Base-by-base conservation (phyloP, 1,139 yeast species). In the Zygosaccharomyces sapae region DNA sequence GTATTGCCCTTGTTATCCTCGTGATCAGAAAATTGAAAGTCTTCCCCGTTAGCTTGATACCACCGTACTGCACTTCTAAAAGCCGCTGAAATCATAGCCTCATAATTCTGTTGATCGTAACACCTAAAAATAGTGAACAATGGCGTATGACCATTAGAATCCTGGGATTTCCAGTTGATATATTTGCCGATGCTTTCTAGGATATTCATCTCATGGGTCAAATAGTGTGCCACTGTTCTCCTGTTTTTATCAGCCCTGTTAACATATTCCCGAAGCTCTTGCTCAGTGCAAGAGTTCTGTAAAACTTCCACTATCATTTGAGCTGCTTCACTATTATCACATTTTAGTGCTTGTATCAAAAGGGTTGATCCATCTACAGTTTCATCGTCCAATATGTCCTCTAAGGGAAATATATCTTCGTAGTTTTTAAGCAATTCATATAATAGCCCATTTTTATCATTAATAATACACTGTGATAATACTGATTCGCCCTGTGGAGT, bases 1-100 rank as follows among this genome's bases (percentile, higher is more conserved):
- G 92, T 80, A 58, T 89, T 88, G 0, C 92, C 94, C 48, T 78
- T 74, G 22, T 69, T 70, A 61, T 90, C 97, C 13, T 79, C 69
- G 61, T 92, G 97, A 19, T 78, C 80, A 41, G 59, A 56, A 50
- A 75, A 76, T 50, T 75, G 70, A 44, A 81, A 69, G 1, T 53
- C 50, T 2, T 57, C 55, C 2, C 56, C 49, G 29, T 65, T 61
- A 0, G 27, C 39, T 1, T 55, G 55, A 51, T 77, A 74, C 73
- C 80, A 74, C 6, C 59, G 39, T 20, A 67, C 67, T 1, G 77
- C 79, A 30, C 76, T 70, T 0, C 63, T 55, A 47, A 85, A 75
- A 0, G 81, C 79, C 2, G 61, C 63, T 9, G 60, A 52, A 2
- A 87, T 66, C 56, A 89, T 65, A 1, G 62, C 63, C 1, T 70